Conservation (phyloP, 805 yeast genomes). For the Candida wancherniae region DNA sequence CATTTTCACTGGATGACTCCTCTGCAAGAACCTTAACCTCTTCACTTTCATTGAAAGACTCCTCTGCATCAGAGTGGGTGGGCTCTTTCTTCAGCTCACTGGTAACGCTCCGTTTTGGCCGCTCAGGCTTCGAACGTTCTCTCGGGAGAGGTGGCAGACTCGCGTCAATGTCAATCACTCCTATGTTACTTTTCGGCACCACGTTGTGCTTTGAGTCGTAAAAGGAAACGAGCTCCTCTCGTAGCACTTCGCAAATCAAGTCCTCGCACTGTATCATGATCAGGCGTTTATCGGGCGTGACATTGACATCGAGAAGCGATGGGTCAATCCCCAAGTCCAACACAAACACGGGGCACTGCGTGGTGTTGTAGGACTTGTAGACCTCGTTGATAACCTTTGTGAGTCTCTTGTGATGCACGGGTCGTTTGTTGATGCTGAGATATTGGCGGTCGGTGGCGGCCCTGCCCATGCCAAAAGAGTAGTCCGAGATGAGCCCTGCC, state of each 20-base stretch:
- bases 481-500: constrained; percentile 66
- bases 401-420: constrained; percentile 55
- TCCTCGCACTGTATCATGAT: constrained; percentile 65
- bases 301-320: constrained; percentile 67
- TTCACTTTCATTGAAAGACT: too few relatives aligned
- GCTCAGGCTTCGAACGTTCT: too few relatives aligned
- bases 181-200: constrained; percentile 31
- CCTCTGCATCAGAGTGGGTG: too few relatives aligned
- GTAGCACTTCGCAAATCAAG: constrained; percentile 50
- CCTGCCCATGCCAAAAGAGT: constrained; percentile 69
- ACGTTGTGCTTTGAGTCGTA: constrained; percentile 39
- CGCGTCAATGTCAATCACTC: constrained; percentile 21
- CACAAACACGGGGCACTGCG: constrained; percentile 69
- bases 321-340: constrained; percentile 55
- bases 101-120: too few relatives aligned
- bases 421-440: constrained; percentile 70
- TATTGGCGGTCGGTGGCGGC: constrained; percentile 70
- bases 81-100: too few relatives aligned
- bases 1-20: too few relatives aligned
- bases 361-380: constrained; percentile 64
- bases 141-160: too few relatives aligned
- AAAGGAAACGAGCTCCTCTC: constrained; percentile 43
- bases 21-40: too few relatives aligned
- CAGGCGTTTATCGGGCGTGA: constrained; percentile 85
- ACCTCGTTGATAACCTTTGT: constrained; percentile 63